A percentile compares a stretch with the other conserved stretches of the same genome.
These are phyloP conservation scores for Trichocomaceae sp. DNA, from an alignment of 2,329 filamentous ascomycete genomes.

Conservation along the genomic window DNA sequence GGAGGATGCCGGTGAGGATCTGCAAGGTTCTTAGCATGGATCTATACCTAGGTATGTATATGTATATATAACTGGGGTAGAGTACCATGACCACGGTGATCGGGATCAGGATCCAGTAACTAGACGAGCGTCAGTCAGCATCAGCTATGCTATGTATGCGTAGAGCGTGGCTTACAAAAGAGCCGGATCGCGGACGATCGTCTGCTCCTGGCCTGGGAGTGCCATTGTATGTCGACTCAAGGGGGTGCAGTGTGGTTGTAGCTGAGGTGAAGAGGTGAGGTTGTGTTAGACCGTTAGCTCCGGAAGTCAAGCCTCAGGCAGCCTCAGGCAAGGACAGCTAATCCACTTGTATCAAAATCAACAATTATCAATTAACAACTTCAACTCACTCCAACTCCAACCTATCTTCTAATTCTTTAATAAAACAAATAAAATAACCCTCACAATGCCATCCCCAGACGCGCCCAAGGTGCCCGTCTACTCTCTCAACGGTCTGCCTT, in stretches of 20 bases:
- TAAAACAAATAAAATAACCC: too few species aligned
- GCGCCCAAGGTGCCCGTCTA: slow-evolving; percentile 40
- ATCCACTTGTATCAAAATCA: too few species aligned
- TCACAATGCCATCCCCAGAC: slow-evolving; percentile 24
- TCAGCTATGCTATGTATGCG: neutral
- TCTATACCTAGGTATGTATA: slow-evolving; percentile 5
- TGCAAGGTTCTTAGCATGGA: slow-evolving; percentile 26
- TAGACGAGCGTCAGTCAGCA: slow-evolving; percentile 33
- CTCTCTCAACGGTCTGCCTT: slow-evolving; percentile 37
- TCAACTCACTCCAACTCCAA: too few species aligned
- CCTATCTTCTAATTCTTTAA: too few species aligned
- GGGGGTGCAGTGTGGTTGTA: slow-evolving; percentile 9
- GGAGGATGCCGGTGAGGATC: slow-evolving; percentile 89
- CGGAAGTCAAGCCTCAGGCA: neutral
- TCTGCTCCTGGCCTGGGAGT: slow-evolving; percentile 72
- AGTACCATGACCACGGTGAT: slow-evolving; percentile 93
- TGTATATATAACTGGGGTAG: too few species aligned
- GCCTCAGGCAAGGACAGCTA: slow-evolving; percentile 13
- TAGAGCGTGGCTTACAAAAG: slow-evolving; percentile 66
- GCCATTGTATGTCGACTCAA: slow-evolving; percentile 54
- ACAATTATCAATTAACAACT: too few species aligned
- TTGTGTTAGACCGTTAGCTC: too few species aligned
- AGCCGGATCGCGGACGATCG: slow-evolving; percentile 96
- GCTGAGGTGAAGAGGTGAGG: too few species aligned
- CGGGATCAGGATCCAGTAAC: slow-evolving; percentile 97